These are phyloP conservation scores for Suhomyces wounanorum DNA, from an alignment of 1,139 yeast genomes.

Conservation along the genomic window DNA sequence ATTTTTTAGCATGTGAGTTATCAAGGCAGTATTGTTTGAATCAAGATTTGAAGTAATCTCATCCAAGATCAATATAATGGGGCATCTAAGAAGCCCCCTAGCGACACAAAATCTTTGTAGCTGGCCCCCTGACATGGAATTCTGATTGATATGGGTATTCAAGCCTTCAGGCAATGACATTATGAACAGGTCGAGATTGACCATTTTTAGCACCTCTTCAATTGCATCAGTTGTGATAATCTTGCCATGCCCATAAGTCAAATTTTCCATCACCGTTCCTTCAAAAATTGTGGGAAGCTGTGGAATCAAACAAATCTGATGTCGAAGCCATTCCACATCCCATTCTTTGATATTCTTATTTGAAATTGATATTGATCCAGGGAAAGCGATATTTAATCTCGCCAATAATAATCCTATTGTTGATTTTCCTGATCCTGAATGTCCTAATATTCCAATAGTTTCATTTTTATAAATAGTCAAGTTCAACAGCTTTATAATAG, in stretches of 20 bases:
- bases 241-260: conserved; percentile 58
- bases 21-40: conserved; percentile 46
- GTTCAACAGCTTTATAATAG: conserved; percentile 39
- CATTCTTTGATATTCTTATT: conserved; percentile 45
- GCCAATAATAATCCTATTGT: conserved; percentile 59
- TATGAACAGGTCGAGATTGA: conserved; percentile 56
- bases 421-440: conserved; percentile 82
- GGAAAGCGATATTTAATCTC: conserved; percentile 47
- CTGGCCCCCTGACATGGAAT: conserved; percentile 75
- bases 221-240: conserved; percentile 26
- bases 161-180: conserved; percentile 55
- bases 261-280: conserved; percentile 66
- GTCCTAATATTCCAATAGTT: conserved; percentile 67
- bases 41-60: conserved; percentile 84
- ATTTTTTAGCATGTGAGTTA: conserved; percentile 44
- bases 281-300: conserved; percentile 68
- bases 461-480: conserved; percentile 48
- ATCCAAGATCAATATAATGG: conserved; percentile 66
- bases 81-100: conserved; percentile 66
- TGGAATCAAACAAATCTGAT: conserved; percentile 62
- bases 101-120: conserved; percentile 76
- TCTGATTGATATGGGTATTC: conserved; percentile 57
- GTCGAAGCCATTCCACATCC: conserved; percentile 52
- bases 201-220: conserved; percentile 40
- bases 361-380: conserved; percentile 39